phyloP scores from a whole-genome alignment of 2,329 filamentous ascomycete genomes.

The Gremmenia infestans region DNA sequence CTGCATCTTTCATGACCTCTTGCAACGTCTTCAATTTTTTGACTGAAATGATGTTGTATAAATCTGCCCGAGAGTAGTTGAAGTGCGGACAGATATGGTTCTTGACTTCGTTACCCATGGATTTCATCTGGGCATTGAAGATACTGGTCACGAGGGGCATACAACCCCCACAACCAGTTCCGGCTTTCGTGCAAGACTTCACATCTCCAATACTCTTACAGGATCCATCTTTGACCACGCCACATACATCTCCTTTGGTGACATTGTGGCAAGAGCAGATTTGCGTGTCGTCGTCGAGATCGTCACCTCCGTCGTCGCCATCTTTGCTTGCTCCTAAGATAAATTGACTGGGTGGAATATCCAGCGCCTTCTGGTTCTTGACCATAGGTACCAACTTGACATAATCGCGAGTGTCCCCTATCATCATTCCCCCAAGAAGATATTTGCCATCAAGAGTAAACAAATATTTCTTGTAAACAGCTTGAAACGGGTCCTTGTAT shows the following conservation, averaged over 20 bases:
- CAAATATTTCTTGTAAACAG: conserved; percentile 90
- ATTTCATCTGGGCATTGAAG: conserved; percentile 82
- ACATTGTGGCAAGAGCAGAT: conserved; percentile 94
- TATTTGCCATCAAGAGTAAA: conserved; percentile 89
- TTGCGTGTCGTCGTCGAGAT: conserved; percentile 79
- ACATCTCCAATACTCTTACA: conserved; percentile 79
- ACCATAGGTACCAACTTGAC: conserved; percentile 84
- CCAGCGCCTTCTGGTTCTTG: conserved; percentile 74
- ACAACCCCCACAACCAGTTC: conserved; percentile 85
- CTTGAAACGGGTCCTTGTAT: conserved; percentile 82
- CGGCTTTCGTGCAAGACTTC: conserved; percentile 87
- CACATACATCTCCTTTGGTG: conserved; percentile 73
- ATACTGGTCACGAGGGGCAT: conserved; percentile 85
- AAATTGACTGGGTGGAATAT: conserved; percentile 73
- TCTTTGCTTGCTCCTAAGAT: conserved; percentile 74
- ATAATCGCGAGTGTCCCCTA: conserved; percentile 86
- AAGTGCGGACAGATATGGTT: conserved; percentile 86
- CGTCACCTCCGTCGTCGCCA: conserved; percentile 69
- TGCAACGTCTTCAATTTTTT: conserved; percentile 68
- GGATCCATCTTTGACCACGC: conserved; percentile 66
- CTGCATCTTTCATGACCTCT: conserved; percentile 74
- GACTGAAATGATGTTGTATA: conserved; percentile 86
- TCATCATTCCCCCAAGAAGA: conserved; percentile 94
- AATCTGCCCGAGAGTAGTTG: conserved; percentile 73
- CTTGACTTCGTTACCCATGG: conserved; percentile 80